A percentile compares a stretch with the other conserved stretches of the same genome.
These are phyloP conservation scores for Cryptosporidium meleagridis DNA, from an alignment of 169 alveolate genomes.

Conservation along the genomic window DNA sequence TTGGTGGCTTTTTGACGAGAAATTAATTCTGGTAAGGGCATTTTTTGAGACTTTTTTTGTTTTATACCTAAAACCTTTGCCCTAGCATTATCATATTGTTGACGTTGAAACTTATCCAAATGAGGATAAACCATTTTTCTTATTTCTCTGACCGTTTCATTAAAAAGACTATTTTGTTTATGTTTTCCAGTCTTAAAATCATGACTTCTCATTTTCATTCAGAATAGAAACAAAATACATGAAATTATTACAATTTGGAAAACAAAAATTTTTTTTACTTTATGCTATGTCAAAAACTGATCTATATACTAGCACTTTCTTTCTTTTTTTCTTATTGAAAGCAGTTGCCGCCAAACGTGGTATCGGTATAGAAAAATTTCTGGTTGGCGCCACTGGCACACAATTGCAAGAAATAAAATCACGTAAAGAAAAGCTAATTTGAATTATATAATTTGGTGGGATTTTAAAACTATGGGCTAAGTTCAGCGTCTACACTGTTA, in stretches of 20 bases:
- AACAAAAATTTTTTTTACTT: neutral
- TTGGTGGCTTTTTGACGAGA: conserved; percentile 68
- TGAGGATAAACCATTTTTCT: conserved; percentile 73
- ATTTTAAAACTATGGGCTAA: neutral
- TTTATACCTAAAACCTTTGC: conserved; percentile 65
- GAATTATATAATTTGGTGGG: neutral
- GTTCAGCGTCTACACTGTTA: neutral
- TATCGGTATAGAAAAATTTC: neutral
- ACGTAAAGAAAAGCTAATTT: neutral
- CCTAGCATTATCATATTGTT: conserved; percentile 46
- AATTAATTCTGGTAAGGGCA: conserved; percentile 67
- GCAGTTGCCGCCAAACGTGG: neutral
- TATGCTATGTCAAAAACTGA: neutral
- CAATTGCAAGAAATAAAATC: neutral
- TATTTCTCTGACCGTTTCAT: conserved; percentile 63
- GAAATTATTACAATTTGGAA: neutral
- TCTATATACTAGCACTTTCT: neutral
- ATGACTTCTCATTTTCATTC: neutral
- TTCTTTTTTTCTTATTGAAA: neutral
- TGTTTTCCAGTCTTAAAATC: neutral
- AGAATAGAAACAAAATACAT: neutral
- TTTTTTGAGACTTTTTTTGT: conserved; percentile 53
- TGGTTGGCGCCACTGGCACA: neutral
- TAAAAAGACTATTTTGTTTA: conserved; percentile 18
- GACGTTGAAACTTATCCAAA: conserved; percentile 67